Base-by-base conservation (phyloP, 2,329 filamentous ascomycete genomes). In the Bipolaris bicolor region DNA sequence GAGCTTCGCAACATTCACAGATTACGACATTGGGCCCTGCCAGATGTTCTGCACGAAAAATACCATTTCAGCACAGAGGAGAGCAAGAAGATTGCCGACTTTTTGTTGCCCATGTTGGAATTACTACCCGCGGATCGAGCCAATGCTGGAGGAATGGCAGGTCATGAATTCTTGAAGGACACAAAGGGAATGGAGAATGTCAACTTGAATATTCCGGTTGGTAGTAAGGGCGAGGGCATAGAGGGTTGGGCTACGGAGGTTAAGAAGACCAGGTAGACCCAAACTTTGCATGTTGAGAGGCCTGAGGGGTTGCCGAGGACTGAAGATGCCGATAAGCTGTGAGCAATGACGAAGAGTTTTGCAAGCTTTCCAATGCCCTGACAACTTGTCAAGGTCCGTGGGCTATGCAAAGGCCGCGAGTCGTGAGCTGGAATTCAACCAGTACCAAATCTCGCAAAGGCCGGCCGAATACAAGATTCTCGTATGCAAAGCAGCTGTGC, bases 1-100 rank as follows among this genome's bases (percentile, higher is more conserved):
- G 95, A 99, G 76, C 85, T 99, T 36, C 91, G 95, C 57, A 98
- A 99, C 79, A 99, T 99, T 69, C 95, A 98, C 77, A 87, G 95
- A 43, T 84, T 99, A 62, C 90, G 95, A 50, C 94, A 98, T 79
- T 99, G 95, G 95, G 92, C 93, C 0, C 82, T 99, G 5, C 87
- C 93, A 0, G 94, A 98, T 70, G 95, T 99, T 1, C 83, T 99
- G 31, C 86, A 90, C 59, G 95, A 99, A 78, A 99, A 99, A 75
- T 99, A 99, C 73, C 95, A 98, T 76, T 98, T 97, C 78, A 88
- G 86, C 63, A 86, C 90, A 11, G 87, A 96, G 49, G 92, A 97
- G 67, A 87, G 86, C 43, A 90, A 88, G 78, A 86, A 86, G 58
- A 89, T 97, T 62, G 84, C 88, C 15, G 90, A 91, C 26, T 97